These are phyloP conservation scores for Trichoderma koningiopsis DNA, from an alignment of 2,329 filamentous ascomycete species.

Conservation along the genomic window DNA sequence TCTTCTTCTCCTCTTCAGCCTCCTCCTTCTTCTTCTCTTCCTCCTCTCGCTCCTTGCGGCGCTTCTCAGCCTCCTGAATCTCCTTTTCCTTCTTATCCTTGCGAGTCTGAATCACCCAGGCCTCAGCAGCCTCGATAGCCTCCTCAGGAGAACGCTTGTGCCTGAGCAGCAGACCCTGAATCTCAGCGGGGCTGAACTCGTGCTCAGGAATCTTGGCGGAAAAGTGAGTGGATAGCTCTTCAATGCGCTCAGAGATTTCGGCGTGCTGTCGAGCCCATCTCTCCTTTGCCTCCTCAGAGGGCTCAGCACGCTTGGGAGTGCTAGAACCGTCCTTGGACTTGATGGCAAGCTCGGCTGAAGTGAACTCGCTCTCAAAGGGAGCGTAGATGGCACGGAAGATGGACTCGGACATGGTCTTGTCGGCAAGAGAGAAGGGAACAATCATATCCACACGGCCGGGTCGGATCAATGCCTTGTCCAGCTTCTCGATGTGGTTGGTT, in stretches of 20 bases:
- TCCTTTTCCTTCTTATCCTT: conserved; percentile 53
- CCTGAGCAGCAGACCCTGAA: conserved; percentile 60
- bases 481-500: conserved; percentile 63
- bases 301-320: conserved; percentile 28
- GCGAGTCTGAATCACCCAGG: conserved; percentile 54
- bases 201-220: conserved; percentile 53
- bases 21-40: conserved; percentile 37
- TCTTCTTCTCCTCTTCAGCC: conserved; percentile 36
- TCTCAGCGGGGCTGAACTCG: conserved; percentile 62
- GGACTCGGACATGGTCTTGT: conserved; percentile 52
- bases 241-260: conserved; percentile 46
- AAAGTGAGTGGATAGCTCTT: conserved; percentile 52
- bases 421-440: conserved; percentile 58
- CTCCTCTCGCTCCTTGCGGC: conserved; percentile 39
- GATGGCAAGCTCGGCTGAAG: conserved; percentile 3
- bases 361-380: conserved; percentile 46
- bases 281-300: conserved; percentile 36
- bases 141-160: conserved; percentile 55
- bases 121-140: conserved; percentile 50
- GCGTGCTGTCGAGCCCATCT: conserved; percentile 38
- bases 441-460: conserved; percentile 64
- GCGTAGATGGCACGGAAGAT: conserved; percentile 63
- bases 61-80: conserved; percentile 46
- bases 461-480: conserved; percentile 64
- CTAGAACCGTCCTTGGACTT: conserved; percentile 25